Conservation (phyloP, 768 basidiomycete species). For the Boletales sp. region DNA sequence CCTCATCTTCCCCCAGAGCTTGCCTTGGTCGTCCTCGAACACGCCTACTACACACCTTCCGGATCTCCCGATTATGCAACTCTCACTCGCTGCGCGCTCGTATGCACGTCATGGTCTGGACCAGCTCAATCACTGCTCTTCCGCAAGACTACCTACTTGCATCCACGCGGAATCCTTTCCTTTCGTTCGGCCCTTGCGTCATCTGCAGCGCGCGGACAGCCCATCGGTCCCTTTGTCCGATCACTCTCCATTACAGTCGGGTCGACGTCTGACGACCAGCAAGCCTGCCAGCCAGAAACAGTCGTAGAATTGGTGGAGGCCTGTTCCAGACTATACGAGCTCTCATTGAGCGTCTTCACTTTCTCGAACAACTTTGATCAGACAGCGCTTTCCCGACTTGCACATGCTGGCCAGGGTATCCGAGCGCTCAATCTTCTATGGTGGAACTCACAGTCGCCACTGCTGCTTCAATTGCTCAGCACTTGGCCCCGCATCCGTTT, state of each 20-base stretch:
- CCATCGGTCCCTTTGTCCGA: conserved; percentile 16
- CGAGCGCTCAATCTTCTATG: conserved; percentile 31
- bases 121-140: conserved; percentile 31
- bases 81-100: conserved; percentile 23
- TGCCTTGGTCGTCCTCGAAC: conserved; percentile 20
- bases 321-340: conserved; percentile 34
- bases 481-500: conserved; percentile 38
- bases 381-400: conserved; percentile 23
- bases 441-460: conserved; percentile 39
- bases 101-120: conserved; percentile 25
- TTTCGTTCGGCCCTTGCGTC: conserved; percentile 8
- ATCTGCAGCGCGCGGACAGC: conserved; percentile 12
- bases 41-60: conserved; percentile 18
- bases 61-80: conserved; percentile 17
- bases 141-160: conserved; percentile 8
- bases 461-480: conserved; percentile 39
- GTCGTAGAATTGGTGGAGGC: conserved; percentile 19
- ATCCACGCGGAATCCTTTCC: conserved; percentile 9
- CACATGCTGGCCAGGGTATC: conserved; percentile 22
- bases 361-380: conserved; percentile 27
- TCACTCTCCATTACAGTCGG: not conserved
- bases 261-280: conserved; percentile 7
- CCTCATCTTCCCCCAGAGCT: conserved; percentile 21
- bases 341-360: conserved; percentile 22
- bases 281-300: not conserved